These are phyloP conservation scores for Kwoniella europaea DNA, from an alignment of 768 basidiomycete genomes.

Conservation along the genomic window DNA sequence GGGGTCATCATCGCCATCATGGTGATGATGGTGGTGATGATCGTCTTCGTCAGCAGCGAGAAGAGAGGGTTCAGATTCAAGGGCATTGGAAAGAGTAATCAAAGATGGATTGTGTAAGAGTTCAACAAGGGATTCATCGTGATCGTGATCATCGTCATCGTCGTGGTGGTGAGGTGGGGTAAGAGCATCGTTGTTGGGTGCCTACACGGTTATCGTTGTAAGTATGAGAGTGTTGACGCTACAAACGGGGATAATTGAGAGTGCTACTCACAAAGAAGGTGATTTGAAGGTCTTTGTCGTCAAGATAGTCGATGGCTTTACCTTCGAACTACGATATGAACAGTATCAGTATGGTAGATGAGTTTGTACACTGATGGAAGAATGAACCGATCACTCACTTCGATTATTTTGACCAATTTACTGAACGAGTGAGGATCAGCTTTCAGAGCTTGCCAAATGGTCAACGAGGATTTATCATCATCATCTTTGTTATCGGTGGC, in stretches of 20 bases:
- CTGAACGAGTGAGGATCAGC: conserved; percentile 52
- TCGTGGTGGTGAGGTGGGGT: conserved; percentile 49
- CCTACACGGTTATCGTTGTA: conserved; percentile 12
- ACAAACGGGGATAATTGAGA: neutral
- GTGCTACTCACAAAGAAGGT: conserved; percentile 55
- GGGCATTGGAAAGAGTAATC: conserved; percentile 31
- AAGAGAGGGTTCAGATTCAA: conserved; percentile 39
- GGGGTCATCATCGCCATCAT: conserved; percentile 49
- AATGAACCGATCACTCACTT: conserved; percentile 38
- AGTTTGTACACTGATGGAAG: neutral
- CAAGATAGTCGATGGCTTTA: conserved; percentile 48
- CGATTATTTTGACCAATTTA: conserved; percentile 53
- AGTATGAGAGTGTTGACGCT: conserved; percentile 7
- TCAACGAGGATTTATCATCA: conserved; percentile 39
- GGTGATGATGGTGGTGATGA: conserved; percentile 28
- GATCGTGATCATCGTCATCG: conserved; percentile 45
- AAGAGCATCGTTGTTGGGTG: conserved; percentile 55
- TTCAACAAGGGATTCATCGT: conserved; percentile 32
- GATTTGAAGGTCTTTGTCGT: conserved; percentile 50
- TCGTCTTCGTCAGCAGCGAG: conserved; percentile 28
- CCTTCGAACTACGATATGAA: conserved; percentile 36
- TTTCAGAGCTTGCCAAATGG: conserved; percentile 57
- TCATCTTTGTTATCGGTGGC: neutral
- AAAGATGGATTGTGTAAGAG: conserved; percentile 46
- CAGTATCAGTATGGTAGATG: neutral